These are phyloP conservation scores for Tetracladium setigerum DNA, from an alignment of 495 filamentous ascomycete genomes.

Conservation along the genomic window DNA sequence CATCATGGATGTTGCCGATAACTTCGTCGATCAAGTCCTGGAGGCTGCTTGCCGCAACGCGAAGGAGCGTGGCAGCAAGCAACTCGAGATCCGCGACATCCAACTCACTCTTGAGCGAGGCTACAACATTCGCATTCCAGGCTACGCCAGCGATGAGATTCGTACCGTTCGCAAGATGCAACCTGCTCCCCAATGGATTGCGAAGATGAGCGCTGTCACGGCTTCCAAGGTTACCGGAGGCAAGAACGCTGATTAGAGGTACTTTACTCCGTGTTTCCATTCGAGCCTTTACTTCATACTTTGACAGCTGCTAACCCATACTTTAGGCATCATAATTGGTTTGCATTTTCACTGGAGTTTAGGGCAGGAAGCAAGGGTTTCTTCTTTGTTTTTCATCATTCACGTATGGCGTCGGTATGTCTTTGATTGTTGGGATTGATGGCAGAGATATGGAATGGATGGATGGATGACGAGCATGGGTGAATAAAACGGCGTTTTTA, in stretches of 20 bases:
- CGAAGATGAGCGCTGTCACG: constrained; percentile 93
- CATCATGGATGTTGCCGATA: constrained; percentile 82
- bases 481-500: too few relatives aligned
- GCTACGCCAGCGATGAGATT: constrained; percentile 88
- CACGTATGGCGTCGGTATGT: too few relatives aligned
- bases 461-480: too few relatives aligned
- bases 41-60: constrained; percentile 81
- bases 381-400: too few relatives aligned
- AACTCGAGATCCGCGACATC: constrained; percentile 86
- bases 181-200: constrained; percentile 78
- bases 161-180: constrained; percentile 88
- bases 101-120: constrained; percentile 93
- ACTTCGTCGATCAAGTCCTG: constrained; percentile 88
- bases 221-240: constrained; percentile 73
- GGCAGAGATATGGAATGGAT: too few relatives aligned
- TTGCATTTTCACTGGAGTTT: background rate
- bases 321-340: constrained; percentile 2
- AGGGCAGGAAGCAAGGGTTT: background rate
- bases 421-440: too few relatives aligned
- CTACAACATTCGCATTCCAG: constrained; percentile 96
- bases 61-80: constrained; percentile 82
- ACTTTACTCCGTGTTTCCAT: background rate
- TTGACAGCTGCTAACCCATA: too few relatives aligned
- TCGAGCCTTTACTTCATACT: too few relatives aligned
- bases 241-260: constrained; percentile 37